Evolutionary conservation across 208 protist genomes (phyloP).

Genomic region (Leishmania major): DNA sequence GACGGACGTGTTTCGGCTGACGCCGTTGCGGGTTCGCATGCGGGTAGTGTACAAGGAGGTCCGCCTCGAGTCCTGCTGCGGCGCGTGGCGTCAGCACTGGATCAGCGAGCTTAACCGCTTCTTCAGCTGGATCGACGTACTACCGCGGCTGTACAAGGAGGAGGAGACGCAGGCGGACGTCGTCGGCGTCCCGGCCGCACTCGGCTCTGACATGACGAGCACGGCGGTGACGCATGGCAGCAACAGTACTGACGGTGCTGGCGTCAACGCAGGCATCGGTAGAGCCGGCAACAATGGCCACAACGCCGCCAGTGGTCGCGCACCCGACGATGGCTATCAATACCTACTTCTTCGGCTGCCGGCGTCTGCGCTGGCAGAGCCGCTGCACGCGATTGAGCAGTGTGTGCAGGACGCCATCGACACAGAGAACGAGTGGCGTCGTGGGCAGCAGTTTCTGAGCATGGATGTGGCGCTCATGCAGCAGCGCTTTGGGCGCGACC

Average conservation of each 20-base stretch:
- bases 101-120: slow-evolving; percentile 70
- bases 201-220: slow-evolving; percentile 13
- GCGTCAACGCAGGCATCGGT: not conserved
- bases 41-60: slow-evolving; percentile 82
- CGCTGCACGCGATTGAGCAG: slow-evolving; percentile 79
- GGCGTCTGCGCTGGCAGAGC: slow-evolving; percentile 50
- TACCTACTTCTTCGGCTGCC: slow-evolving; percentile 60
- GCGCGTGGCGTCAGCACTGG: slow-evolving; percentile 83
- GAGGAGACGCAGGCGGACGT: slow-evolving; percentile 40
- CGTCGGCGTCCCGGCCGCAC: slow-evolving; percentile 3
- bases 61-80: slow-evolving; percentile 52
- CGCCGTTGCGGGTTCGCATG: slow-evolving; percentile 85
- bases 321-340: slow-evolving; percentile 43
- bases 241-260: not conserved
- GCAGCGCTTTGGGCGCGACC: slow-evolving; percentile 77
- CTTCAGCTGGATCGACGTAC: slow-evolving; percentile 75
- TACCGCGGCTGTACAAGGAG: slow-evolving; percentile 66
- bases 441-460: slow-evolving; percentile 85
- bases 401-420: slow-evolving; percentile 74
- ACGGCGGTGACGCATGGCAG: slow-evolving; percentile 1
- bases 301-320: not conserved
- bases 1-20: slow-evolving; percentile 81
- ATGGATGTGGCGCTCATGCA: slow-evolving; percentile 84
- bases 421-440: slow-evolving; percentile 82
- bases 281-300: not conserved